Evolutionary conservation across 208 protist species (phyloP).

Genomic region (Kentomonas sorsogonicus): DNA sequence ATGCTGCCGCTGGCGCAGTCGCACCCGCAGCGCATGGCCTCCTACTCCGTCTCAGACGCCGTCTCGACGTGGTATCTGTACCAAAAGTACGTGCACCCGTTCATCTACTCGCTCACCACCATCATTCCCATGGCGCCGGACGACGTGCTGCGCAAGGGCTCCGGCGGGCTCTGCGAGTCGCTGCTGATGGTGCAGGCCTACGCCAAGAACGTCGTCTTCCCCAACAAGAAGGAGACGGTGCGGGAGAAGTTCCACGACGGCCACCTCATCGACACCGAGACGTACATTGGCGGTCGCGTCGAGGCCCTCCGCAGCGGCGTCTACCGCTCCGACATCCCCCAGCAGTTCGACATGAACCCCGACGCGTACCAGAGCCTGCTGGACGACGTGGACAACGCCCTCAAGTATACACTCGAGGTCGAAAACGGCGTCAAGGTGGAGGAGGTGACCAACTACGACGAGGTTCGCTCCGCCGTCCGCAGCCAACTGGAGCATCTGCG

Average conservation of each 20-base stretch:
- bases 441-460: constrained; percentile 94
- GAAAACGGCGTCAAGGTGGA: constrained; percentile 80
- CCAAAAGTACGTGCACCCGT: constrained; percentile 99
- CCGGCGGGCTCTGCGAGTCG: constrained; percentile 99
- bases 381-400: constrained; percentile 87
- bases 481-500: constrained; percentile 76
- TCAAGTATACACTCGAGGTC: constrained; percentile 91
- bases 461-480: constrained; percentile 68
- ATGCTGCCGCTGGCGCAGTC: constrained; percentile 96
- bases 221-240: constrained; percentile 96
- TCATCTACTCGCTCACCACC: constrained; percentile 99
- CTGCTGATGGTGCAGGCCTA: constrained; percentile 98
- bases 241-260: constrained; percentile 94
- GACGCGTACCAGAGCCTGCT: constrained; percentile 93
- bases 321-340: constrained; percentile 96
- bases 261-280: constrained; percentile 98
- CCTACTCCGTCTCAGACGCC: constrained; percentile 99
- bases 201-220: constrained; percentile 97
- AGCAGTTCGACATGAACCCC: constrained; percentile 91
- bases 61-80: constrained; percentile 99
- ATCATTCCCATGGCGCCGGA: constrained; percentile 99
- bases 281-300: constrained; percentile 98
- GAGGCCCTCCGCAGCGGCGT: constrained; percentile 94
- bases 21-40: constrained; percentile 96
- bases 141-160: constrained; percentile 98